Conservation (phyloP, 2,329 filamentous ascomycete species). For the Epichloe glyceriae region DNA sequence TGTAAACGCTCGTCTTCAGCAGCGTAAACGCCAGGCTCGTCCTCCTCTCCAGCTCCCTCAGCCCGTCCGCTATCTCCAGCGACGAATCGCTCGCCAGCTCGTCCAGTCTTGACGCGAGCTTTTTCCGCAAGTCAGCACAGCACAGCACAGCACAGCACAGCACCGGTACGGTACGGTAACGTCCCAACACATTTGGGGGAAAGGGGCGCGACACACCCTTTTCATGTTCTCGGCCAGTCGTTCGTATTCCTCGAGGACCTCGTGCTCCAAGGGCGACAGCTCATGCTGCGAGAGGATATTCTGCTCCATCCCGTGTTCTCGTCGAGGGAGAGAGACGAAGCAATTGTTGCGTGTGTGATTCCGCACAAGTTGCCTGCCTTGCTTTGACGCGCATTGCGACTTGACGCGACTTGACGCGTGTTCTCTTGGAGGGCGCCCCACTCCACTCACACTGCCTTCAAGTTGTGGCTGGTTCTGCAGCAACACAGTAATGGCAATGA, state of each 20-base stretch:
- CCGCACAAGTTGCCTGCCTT: too few species aligned
- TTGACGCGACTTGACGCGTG: too few species aligned
- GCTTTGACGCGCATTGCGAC: too few species aligned
- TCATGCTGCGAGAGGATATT: constrained; percentile 34
- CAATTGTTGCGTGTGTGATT: too few species aligned
- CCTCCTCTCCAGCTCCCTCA: constrained; percentile 83
- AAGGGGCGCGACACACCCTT: constrained; percentile 41
- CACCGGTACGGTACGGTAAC: too few species aligned
- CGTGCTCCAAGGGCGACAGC: constrained; percentile 74
- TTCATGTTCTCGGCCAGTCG: constrained; percentile 82
- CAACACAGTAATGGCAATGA: too few species aligned
- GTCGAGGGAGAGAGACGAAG: too few species aligned
- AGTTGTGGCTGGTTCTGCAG: too few species aligned
- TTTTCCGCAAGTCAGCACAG: constrained; percentile 1
- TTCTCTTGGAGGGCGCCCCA: too few species aligned
- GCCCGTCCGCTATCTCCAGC: constrained; percentile 70
- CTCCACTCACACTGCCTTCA: too few species aligned
- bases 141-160: too few species aligned
- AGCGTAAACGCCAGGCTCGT: constrained; percentile 90
- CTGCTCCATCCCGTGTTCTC: constrained; percentile 8
- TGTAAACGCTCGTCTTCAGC: constrained; percentile 96
- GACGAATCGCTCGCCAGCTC: constrained; percentile 58
- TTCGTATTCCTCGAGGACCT: constrained; percentile 90
- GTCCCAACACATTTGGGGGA: neutral
- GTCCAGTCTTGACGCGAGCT: constrained; percentile 49